Percentiles rank a stretch among this genome's conserved stretches.
Evolutionary conservation across 306 rosid species (phyloP).

Genomic region (Cyamopsis tetragonoloba): DNA sequence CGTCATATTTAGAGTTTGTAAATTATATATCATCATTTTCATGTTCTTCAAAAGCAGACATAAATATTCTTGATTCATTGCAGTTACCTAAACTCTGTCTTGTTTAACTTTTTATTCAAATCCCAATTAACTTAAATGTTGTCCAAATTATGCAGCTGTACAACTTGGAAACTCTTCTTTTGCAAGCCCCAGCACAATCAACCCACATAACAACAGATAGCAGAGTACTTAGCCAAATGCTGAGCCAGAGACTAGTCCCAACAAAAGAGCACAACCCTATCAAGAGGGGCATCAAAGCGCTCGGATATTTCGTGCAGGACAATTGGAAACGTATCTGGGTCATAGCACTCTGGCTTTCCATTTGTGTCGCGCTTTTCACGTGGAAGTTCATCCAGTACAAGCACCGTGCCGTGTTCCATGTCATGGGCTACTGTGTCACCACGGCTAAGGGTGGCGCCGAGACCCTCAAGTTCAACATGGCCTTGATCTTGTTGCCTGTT

Average conservation of each 20-base stretch:
- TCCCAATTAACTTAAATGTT: not conserved
- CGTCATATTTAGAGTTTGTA: not conserved
- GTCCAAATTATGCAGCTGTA: slow-evolving; percentile 49
- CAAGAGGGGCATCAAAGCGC: slow-evolving; percentile 33
- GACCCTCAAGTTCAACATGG: slow-evolving; percentile 85
- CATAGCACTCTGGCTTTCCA: slow-evolving; percentile 53
- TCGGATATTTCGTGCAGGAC: slow-evolving; percentile 63
- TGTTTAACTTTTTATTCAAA: no score
- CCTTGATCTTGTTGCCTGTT: slow-evolving; percentile 69
- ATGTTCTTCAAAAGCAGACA: not conserved
- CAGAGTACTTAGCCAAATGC: slow-evolving; percentile 56
- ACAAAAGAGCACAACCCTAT: slow-evolving; percentile 74
- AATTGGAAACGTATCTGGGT: slow-evolving; percentile 85
- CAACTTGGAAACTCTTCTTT: slow-evolving; percentile 78
- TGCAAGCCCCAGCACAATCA: slow-evolving; percentile 68
- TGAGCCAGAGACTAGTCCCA: slow-evolving; percentile 73
- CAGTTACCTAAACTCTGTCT: not conserved
- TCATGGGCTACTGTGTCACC: slow-evolving; percentile 87
- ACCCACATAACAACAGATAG: slow-evolving; percentile 50
- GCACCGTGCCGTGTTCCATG: slow-evolving; percentile 55
- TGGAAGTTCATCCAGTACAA: slow-evolving; percentile 81
- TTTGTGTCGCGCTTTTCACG: slow-evolving; percentile 62
- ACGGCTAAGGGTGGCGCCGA: slow-evolving; percentile 82
- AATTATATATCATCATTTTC: not conserved
- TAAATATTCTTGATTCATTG: not conserved